A percentile compares a stretch with the other conserved stretches of the same genome.
Conservation (phyloP, 352 stramenopile species). For the Phytophthora tubulina region DNA sequence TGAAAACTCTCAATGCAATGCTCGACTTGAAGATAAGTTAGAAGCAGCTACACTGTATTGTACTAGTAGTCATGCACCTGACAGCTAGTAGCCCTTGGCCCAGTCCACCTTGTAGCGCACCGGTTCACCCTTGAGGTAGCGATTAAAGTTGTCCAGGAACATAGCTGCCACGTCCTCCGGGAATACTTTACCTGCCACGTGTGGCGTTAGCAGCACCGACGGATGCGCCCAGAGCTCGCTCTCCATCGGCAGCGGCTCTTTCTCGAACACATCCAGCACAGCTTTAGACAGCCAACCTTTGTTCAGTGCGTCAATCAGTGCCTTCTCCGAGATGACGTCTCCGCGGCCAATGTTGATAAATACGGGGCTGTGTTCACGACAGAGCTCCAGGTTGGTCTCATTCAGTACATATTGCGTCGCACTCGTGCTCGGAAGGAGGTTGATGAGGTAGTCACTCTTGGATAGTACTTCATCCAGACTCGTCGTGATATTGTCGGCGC, state of each 20-base stretch:
- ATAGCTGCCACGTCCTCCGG: constrained; percentile 78
- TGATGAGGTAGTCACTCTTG: constrained; percentile 83
- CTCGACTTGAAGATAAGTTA: not conserved
- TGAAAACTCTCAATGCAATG: no score
- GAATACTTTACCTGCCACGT: constrained; percentile 84
- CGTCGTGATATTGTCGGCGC: constrained; percentile 50
- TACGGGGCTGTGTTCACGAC: constrained; percentile 61
- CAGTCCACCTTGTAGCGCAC: constrained; percentile 65
- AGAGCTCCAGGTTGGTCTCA: constrained; percentile 54
- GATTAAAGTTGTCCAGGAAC: constrained; percentile 73
- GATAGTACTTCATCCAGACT: constrained; percentile 59
- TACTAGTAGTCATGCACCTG: not conserved
- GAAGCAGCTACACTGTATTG: not conserved
- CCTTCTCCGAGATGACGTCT: constrained; percentile 75
- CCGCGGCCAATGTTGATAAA: constrained; percentile 91
- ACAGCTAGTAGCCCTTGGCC: constrained; percentile 59
- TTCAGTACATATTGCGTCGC: constrained; percentile 74
- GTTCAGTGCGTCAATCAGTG: constrained; percentile 74
- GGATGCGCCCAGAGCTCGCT: constrained; percentile 75
- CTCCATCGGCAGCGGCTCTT: constrained; percentile 58
- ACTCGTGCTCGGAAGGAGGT: constrained; percentile 82
- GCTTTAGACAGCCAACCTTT: constrained; percentile 61
- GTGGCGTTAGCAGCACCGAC: constrained; percentile 78
- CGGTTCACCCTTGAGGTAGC: constrained; percentile 47
- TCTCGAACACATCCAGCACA: constrained; percentile 72